A percentile compares a stretch with the other conserved stretches of the same genome.
These are phyloP conservation scores for Daedalea quercina DNA, from an alignment of 768 basidiomycete genomes.

Conservation along the genomic window DNA sequence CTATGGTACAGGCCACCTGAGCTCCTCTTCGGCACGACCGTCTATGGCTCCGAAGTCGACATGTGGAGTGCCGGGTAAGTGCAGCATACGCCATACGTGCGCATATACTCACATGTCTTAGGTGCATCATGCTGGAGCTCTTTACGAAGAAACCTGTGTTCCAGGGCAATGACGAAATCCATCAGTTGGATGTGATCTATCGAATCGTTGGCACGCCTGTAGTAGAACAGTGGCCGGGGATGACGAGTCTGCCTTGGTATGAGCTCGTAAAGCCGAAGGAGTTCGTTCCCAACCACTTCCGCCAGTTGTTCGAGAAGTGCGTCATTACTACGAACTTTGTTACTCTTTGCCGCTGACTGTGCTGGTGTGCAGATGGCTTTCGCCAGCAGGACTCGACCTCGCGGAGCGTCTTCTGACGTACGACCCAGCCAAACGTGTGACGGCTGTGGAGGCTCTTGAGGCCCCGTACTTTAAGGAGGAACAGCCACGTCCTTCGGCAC, in stretches of 20 bases:
- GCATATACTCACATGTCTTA: conserved; percentile 24
- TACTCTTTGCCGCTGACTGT: neutral
- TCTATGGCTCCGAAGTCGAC: conserved; percentile 96
- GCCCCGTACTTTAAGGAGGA: conserved; percentile 83
- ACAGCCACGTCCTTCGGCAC: conserved; percentile 64
- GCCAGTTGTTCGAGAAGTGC: conserved; percentile 82
- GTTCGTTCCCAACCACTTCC: conserved; percentile 64
- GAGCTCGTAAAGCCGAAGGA: conserved; percentile 94
- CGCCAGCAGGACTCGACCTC: conserved; percentile 80
- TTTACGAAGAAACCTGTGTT: conserved; percentile 96
- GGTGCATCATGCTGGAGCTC: conserved; percentile 98
- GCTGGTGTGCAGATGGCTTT: conserved; percentile 59
- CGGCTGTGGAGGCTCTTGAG: conserved; percentile 74
- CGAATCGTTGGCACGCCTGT: conserved; percentile 87
- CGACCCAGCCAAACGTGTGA: conserved; percentile 71
- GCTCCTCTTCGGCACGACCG: conserved; percentile 88
- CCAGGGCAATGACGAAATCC: conserved; percentile 96
- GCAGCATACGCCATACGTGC: conserved; percentile 5
- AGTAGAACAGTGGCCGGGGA: conserved; percentile 72
- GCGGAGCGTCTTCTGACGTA: conserved; percentile 78
- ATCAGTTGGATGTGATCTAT: conserved; percentile 92
- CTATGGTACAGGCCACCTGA: conserved; percentile 98
- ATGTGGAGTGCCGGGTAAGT: conserved; percentile 99
- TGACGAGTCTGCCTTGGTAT: conserved; percentile 91
- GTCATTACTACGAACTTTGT: conserved; percentile 10